Base-by-base conservation (phyloP, 345 rosid genomes). In the Pseudoturritis turrita region DNA sequence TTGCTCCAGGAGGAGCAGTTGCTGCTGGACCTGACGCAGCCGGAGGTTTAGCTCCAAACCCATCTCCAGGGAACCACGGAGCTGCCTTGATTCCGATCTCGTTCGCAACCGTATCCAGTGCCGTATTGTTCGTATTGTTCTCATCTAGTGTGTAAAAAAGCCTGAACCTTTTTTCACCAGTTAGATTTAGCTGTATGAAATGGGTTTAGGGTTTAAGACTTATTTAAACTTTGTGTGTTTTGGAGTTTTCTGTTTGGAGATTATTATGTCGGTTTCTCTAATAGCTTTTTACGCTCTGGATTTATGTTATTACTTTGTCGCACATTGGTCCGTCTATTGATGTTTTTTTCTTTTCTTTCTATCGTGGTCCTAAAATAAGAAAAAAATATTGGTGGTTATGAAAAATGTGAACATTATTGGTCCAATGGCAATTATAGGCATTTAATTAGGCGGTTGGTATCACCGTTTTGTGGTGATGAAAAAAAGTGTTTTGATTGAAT, bases 1-100 rank as follows among this genome's bases (percentile, higher is more conserved):
- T 76, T 29, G 71, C 79, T 63, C 79, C 79, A 7, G 78, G 68
- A 63, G 64, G 15, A 13, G 72, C n/a, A n/a, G 37, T 40, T 17
- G 70, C 64, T 43, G 54, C 63, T 53, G 79, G 75, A 54, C 79
- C 75, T 0, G 75, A 33, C 0, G 54, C 61, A 8, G 71, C 41
- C 1, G 71, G 66, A 26, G 0, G 5, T 3, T 1, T n/a, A 28
- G 75, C 79, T 6, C 79, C 79, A 21, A 76, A 22, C 39, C 79
- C 39, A 0, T 45, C 71, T 21, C 71, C 12, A 55, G 79, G 79
- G 5, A 76, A 69, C 54, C 36, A 47, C 1, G 79, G 75, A 54
- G 47, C 71, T 9, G 49, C 67, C 1, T 70, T 76, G 66, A 37
- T 76, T 10, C 75, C 79, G 37, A 56, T 37, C 47, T 69, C 75